Conservation (phyloP, 1,284 basidiomycete genomes). For the Ceratobasidium sp. region DNA sequence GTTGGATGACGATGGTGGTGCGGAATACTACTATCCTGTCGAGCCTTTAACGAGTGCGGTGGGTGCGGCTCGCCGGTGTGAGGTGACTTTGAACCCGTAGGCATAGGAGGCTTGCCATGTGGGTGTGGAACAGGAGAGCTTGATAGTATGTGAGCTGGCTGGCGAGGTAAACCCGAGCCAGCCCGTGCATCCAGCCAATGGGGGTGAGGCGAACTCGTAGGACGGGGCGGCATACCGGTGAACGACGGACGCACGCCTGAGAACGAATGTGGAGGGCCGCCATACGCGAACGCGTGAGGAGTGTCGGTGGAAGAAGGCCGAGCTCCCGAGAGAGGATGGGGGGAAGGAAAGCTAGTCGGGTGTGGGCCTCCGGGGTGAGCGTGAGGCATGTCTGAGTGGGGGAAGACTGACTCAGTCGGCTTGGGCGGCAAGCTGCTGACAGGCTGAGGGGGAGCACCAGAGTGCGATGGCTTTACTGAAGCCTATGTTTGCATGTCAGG, state of each 20-base stretch:
- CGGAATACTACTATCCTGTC: background rate
- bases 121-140: background rate
- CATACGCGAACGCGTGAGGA: conserved; percentile 15
- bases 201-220: conserved; percentile 2
- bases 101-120: conserved; percentile 9
- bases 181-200: background rate
- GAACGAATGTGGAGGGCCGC: conserved; percentile 8
- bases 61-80: background rate
- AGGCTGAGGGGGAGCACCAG: conserved; percentile 5
- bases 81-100: background rate
- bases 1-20: conserved; percentile 7
- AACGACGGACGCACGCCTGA: conserved; percentile 14
- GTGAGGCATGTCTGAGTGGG: conserved; percentile 1
- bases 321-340: background rate
- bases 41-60: conserved; percentile 20
- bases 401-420: conserved; percentile 20
- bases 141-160: background rate
- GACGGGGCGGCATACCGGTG: conserved; percentile 2
- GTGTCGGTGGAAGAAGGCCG: background rate
- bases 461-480: conserved; percentile 5
- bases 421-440: conserved; percentile 2
- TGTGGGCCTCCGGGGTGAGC: background rate
- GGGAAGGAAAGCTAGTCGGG: background rate
- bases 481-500: conserved; percentile 14
- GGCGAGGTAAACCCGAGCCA: background rate